Percentiles rank a stretch among this genome's conserved stretches.
Conservation (phyloP, 2,329 filamentous ascomycete genomes). For the Passalora sequoiae region DNA sequence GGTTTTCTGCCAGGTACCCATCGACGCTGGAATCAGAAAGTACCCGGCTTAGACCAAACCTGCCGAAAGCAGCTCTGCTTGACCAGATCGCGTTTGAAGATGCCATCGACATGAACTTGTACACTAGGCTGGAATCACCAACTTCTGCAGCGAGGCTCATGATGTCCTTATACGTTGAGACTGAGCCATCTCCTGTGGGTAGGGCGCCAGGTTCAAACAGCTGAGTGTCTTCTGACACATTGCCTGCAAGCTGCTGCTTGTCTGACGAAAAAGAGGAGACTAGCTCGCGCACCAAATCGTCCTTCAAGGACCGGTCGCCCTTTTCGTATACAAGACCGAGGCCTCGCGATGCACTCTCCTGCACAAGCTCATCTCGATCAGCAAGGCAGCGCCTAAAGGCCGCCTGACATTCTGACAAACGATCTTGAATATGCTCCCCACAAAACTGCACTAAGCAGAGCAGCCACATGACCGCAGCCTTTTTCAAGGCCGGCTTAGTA, state of each 20-base stretch:
- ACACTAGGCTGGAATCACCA: slow-evolving; percentile 91
- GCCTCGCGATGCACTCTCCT: slow-evolving; percentile 89
- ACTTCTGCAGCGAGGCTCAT: slow-evolving; percentile 93
- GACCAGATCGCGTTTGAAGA: slow-evolving; percentile 97
- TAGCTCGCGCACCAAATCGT: slow-evolving; percentile 78
- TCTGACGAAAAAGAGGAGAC: slow-evolving; percentile 79
- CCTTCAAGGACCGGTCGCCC: slow-evolving; percentile 73
- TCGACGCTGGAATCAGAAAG: slow-evolving; percentile 73
- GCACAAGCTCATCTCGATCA: slow-evolving; percentile 87
- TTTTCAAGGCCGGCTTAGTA: slow-evolving; percentile 82
- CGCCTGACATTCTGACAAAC: slow-evolving; percentile 72
- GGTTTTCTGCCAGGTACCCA: slow-evolving; percentile 69
- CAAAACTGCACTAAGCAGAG: slow-evolving; percentile 88
- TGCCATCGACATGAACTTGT: slow-evolving; percentile 96
- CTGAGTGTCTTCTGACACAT: slow-evolving; percentile 85
- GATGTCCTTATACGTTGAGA: slow-evolving; percentile 97
- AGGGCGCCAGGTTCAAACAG: slow-evolving; percentile 87
- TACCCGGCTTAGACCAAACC: slow-evolving; percentile 87
- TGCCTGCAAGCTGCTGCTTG: slow-evolving; percentile 63
- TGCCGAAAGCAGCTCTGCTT: slow-evolving; percentile 89
- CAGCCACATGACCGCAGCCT: slow-evolving; percentile 92
- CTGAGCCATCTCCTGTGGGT: slow-evolving; percentile 81
- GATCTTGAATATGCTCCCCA: slow-evolving; percentile 71
- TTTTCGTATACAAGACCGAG: slow-evolving; percentile 91
- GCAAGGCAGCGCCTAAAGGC: slow-evolving; percentile 84